Evolutionary conservation across 352 stramenopile genomes (phyloP), one percentile per base, ranked within the genome.

Genomic region (Globisporangium takayamanum): DNA sequence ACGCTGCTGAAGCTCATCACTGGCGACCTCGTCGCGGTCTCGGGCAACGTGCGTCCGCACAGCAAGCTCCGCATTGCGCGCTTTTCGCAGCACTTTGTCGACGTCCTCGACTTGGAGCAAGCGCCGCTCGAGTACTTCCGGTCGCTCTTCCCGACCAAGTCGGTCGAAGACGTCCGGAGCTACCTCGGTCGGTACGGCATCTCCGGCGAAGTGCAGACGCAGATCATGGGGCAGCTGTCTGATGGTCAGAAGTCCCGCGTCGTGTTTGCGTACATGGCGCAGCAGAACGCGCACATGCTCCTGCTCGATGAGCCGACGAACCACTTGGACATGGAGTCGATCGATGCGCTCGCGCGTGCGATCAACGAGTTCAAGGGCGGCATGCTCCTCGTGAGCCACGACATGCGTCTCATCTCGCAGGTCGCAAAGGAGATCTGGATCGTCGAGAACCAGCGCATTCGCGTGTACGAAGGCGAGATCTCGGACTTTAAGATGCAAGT

Each of bases 361-460:
- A 98, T 99, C 61, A 99, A 99, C 76, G 84, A 98, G 53, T 99
- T 99, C 74, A 70, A 93, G 60, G 97, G 97, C 64, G 97, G 96
- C 41, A 92, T 99, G 75, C 81, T 99, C 15, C 80, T 99, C 44
- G 97, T 99, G 39, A 98, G 87, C 58, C 97, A 99, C 87, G 97
- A 99, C 88, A 98, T 99, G 95, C 87, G 97, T 53, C 80, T 99
- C 53, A 98, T 99, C 69, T 97, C 88, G 57, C 94, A 99, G 72
- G 97, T 99, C 53, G 97, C 97, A 54, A 94, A 99, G 68, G 95
- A 99, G 74, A 99, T 99, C 74, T 99, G 97, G 85, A 87, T 99
- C 53, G 97, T 97, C 63, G 96, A 99, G 64, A 83, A 99, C 67
- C 95, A 98, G 62, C 90, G 88, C 55, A 96, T 99, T 55, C 84